Evolutionary conservation across 768 basidiomycete species (phyloP).

Genomic region (Mrakia frigida): DNA sequence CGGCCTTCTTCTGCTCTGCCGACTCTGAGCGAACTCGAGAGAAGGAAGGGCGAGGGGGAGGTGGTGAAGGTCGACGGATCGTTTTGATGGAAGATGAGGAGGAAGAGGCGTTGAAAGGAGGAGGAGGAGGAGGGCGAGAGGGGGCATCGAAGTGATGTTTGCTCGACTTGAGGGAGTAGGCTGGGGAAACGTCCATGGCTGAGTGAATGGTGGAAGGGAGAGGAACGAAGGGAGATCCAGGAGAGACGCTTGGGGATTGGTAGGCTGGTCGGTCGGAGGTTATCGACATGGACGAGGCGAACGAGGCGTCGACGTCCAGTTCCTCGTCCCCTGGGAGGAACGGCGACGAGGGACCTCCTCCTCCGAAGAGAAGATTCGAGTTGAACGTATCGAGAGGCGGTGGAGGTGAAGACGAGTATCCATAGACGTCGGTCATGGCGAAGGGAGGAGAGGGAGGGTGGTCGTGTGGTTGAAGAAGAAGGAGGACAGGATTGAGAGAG

Average conservation of each 20-base stretch:
- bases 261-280: neutral
- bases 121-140: constrained; percentile 5
- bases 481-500: constrained; percentile 11
- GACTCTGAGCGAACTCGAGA: constrained; percentile 12
- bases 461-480: neutral
- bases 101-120: constrained; percentile 9
- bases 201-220: neutral
- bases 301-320: constrained; percentile 28
- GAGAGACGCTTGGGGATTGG: neutral
- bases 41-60: constrained; percentile 9
- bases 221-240: neutral
- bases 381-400: neutral
- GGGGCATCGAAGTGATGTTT: constrained; percentile 6
- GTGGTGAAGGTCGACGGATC: neutral
- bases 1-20: constrained; percentile 11
- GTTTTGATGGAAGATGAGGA: constrained; percentile 12
- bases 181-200: constrained; percentile 11
- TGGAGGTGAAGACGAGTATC: constrained; percentile 10
- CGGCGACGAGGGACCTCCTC: constrained; percentile 8
- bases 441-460: neutral
- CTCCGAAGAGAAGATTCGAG: neutral
- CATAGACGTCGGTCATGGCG: constrained; percentile 18
- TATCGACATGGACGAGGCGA: constrained; percentile 29
- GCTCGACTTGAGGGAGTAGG: neutral
- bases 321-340: constrained; percentile 25